Evolutionary conservation across 2,329 filamentous ascomycete species (phyloP).

Genomic region (Parascedosporium putredinis): DNA sequence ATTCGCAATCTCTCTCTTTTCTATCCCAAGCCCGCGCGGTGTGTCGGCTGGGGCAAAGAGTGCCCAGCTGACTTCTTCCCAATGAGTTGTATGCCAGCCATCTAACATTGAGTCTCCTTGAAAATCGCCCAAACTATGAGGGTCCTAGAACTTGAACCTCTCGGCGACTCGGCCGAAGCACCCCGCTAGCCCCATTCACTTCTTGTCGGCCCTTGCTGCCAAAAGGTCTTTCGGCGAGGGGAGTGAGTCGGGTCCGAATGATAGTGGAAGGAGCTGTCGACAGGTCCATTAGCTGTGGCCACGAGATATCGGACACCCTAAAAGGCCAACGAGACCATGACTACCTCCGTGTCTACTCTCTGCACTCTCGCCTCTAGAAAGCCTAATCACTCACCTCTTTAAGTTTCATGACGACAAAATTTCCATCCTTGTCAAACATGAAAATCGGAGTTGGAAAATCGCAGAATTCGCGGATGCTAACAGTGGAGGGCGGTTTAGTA

Average conservation of each 20-base stretch:
- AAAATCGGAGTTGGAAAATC: constrained; percentile 62
- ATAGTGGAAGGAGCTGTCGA: constrained; percentile 52
- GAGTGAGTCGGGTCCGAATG: constrained; percentile 55
- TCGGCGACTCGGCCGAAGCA: not conserved
- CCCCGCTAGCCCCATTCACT: not conserved
- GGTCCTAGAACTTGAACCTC: too few relatives aligned
- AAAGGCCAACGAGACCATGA: too few relatives aligned
- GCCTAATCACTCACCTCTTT: constrained; percentile 54
- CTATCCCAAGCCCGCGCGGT: too few relatives aligned
- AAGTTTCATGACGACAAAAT: constrained; percentile 59
- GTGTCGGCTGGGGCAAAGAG: too few relatives aligned
- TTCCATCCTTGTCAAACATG: constrained; percentile 81
- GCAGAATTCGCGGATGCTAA: constrained; percentile 68
- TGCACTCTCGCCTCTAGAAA: too few relatives aligned
- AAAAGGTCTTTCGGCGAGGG: constrained; percentile 23
- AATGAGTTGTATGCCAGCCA: too few relatives aligned
- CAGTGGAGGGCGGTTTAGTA: not conserved
- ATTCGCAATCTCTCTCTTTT: too few relatives aligned
- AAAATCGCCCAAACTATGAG: too few relatives aligned
- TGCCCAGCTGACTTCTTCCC: too few relatives aligned
- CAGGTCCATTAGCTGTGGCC: not conserved
- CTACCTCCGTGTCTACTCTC: too few relatives aligned
- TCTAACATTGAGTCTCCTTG: too few relatives aligned
- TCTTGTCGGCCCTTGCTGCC: not conserved
- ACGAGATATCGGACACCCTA: too few relatives aligned